A percentile compares a stretch with the other conserved stretches of the same genome.
phyloP scores from a whole-genome alignment of 495 filamentous ascomycete genomes.

The Neurospora sp. region DNA sequence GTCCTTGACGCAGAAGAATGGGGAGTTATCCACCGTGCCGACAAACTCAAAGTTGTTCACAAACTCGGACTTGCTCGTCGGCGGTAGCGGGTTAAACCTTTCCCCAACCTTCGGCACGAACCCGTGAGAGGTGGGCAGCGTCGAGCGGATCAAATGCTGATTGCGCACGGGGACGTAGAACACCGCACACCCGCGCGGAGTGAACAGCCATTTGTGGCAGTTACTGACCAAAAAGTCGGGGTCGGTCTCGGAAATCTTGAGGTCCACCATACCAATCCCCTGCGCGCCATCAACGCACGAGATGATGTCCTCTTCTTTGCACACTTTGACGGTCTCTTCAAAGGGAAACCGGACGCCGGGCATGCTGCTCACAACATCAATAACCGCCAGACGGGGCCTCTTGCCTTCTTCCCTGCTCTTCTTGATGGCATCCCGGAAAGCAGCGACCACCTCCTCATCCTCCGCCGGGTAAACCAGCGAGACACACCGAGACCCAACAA shows the following conservation, averaged over 20 bases:
- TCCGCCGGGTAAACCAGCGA: constrained; percentile 47
- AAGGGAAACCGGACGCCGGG: constrained; percentile 76
- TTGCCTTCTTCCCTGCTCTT: constrained; percentile 33
- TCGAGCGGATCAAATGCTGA: constrained; percentile 62
- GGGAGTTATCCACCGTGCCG: constrained; percentile 61
- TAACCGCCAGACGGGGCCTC: constrained; percentile 52
- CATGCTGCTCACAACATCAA: constrained; percentile 65
- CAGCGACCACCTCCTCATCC: constrained; percentile 46
- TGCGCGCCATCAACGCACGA: constrained; percentile 72
- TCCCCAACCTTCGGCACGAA: constrained; percentile 31
- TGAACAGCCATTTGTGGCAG: constrained; percentile 86
- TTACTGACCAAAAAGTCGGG: constrained; percentile 82
- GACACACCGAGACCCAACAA: constrained; percentile 38
- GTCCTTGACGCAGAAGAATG: constrained; percentile 62
- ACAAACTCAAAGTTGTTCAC: constrained; percentile 67
- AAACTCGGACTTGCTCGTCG: constrained; percentile 43
- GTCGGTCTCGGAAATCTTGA: constrained; percentile 53
- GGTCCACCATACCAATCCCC: constrained; percentile 63
- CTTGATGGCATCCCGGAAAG: constrained; percentile 37
- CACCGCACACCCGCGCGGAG: constrained; percentile 69
- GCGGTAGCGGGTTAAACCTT: constrained; percentile 40
- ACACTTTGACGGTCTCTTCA: constrained; percentile 51
- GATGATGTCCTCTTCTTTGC: constrained; percentile 52
- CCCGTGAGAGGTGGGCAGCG: constrained; percentile 62
- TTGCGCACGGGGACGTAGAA: constrained; percentile 68